phyloP scores from a whole-genome alignment of 2,329 filamentous ascomycete species.

The Xylariaceae sp. region DNA sequence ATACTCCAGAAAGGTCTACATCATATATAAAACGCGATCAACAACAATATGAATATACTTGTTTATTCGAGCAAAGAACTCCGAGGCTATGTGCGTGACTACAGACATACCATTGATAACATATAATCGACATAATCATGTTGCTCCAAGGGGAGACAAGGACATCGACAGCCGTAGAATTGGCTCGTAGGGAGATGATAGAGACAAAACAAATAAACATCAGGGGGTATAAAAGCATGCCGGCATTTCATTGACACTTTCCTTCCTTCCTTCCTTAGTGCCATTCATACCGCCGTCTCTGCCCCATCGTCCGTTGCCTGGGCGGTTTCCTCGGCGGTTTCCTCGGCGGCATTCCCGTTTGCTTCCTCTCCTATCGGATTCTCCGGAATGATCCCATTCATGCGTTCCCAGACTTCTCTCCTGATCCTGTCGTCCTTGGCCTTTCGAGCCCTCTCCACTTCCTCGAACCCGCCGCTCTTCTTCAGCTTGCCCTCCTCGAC shows the following conservation, averaged over 20 bases:
- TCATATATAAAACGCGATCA: too few species aligned
- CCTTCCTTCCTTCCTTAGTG: constrained; percentile 3
- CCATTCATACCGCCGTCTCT: not conserved
- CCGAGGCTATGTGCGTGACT: not conserved
- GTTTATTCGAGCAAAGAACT: not conserved
- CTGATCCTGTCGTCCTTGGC: constrained; percentile 83
- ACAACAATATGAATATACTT: too few species aligned
- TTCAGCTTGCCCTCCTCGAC: constrained; percentile 88
- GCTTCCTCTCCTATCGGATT: constrained; percentile 36
- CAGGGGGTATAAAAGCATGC: not conserved
- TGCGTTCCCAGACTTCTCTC: constrained; percentile 68
- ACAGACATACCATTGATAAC: not conserved
- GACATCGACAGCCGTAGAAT: not conserved
- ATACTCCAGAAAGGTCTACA: too few species aligned
- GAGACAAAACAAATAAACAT: not conserved
- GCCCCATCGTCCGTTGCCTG: not conserved
- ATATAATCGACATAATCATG: not conserved
- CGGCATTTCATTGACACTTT: not conserved
- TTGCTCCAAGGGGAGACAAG: too few species aligned
- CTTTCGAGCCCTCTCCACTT: constrained; percentile 78
- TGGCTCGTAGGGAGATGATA: too few species aligned
- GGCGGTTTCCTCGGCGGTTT: not conserved
- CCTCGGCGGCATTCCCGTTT: constrained; percentile 9
- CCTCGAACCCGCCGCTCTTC: constrained; percentile 92
- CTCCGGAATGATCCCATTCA: constrained; percentile 51